phyloP scores from a whole-genome alignment of 2,329 filamentous ascomycete genomes.

The Penicillium paneum region DNA sequence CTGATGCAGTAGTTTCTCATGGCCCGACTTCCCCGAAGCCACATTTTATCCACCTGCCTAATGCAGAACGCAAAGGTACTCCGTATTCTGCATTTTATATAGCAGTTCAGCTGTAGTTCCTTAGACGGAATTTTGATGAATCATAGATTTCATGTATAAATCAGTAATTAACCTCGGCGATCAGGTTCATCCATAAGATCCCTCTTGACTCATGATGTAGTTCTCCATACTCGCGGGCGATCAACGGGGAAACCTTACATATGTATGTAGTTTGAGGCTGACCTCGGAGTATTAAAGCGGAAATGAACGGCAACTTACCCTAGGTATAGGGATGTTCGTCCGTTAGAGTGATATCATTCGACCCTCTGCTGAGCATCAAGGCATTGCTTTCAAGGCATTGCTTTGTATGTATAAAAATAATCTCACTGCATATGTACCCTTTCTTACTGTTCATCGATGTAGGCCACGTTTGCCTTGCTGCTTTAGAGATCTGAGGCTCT shows the following conservation, averaged over 20 bases:
- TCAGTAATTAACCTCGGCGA: not conserved
- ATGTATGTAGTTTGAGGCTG: not conserved
- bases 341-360: not conserved
- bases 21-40: not conserved
- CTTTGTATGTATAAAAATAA: not conserved
- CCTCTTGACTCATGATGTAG: not conserved
- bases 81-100: not conserved
- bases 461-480: not conserved
- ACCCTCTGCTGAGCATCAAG: not conserved
- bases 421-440: not conserved
- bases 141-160: not conserved
- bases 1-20: not conserved
- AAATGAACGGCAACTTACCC: not conserved
- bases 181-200: not conserved
- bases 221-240: not conserved
- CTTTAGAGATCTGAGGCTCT: not conserved
- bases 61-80: slow-evolving; percentile 2
- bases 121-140: not conserved
- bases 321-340: not conserved
- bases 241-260: not conserved
- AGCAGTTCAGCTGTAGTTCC: not conserved
- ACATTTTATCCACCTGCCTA: slow-evolving; percentile 5
- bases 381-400: not conserved
- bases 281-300: too few relatives aligned
- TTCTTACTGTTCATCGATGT: not conserved